Base-by-base conservation (phyloP, 257 asterid genomes). In the Rehmannia glutinosa region DNA sequence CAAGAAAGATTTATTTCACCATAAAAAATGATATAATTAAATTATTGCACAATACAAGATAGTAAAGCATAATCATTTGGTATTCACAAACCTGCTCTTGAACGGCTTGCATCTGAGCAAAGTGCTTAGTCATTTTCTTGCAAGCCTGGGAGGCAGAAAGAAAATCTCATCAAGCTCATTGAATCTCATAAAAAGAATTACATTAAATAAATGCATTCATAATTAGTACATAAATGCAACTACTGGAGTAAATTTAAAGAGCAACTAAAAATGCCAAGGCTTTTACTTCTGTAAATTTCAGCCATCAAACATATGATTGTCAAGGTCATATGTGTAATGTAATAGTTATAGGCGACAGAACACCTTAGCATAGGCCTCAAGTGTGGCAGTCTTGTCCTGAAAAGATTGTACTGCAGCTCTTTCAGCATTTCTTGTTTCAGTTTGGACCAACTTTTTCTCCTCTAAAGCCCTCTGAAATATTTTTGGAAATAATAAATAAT, bases 351-450 rank as follows among this genome's bases (percentile, higher is more conserved):
- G 28, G 66, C 8, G 3, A 16, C 33, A 56, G 75, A 67, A 64
- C 62, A 92, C 98, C 97, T 92, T 87, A 36, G 86, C 58, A 66
- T 86, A 84, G 60, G 88, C 78, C 82, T 92, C 97, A 77, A 83
- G 85, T 47, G 62, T 72, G 72, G 93, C 69, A 39, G 79, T 76
- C 79, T 88, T 90, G 46, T 83, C 91, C 80, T 83, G 97, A 56
- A 83, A 90, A 62, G 87, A 53, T 73, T 88, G 91, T 62, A 70
- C 54, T 66, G 87, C 90, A 15, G 81, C 81, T 82, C 95, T 82
- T 81, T 89, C 98, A 69, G 96, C 90, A 73, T 81, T 77, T 72
- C 82, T 80, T 45, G 87, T 80, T 78, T 90, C 94, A 70, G 45
- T 49, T 70, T 76, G 89, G 39, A 78, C 77, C 62, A 74, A 36